Base-by-base conservation (phyloP, 345 rosid species). In the Mercurialis annua region DNA sequence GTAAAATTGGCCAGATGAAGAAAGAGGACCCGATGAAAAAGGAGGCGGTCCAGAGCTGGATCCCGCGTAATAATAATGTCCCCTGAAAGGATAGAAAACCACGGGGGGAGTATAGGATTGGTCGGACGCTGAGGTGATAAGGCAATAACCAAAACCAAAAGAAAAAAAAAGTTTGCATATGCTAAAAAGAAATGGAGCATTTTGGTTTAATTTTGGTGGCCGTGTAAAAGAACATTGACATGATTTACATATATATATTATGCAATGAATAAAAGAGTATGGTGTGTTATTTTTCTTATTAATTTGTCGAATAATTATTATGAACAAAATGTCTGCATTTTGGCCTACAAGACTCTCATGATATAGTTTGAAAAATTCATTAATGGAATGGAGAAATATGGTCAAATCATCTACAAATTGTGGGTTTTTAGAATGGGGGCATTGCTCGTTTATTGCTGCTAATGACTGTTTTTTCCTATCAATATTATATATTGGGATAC, bases 61-160 rank as follows among this genome's bases (percentile, higher is more conserved):
- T n/a, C n/a, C n/a, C n/a, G n/a, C n/a, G n/a, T n/a, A n/a, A n/a
- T n/a, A n/a, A n/a, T n/a, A n/a, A n/a, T n/a, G n/a, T n/a, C n/a
- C n/a, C n/a, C n/a, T n/a, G n/a, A n/a, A n/a, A n/a, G n/a, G n/a
- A n/a, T n/a, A n/a, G n/a, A n/a, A n/a, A n/a, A n/a, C n/a, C n/a
- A n/a, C n/a, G n/a, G n/a, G n/a, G n/a, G n/a, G n/a, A n/a, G n/a
- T n/a, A n/a, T n/a, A n/a, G n/a, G n/a, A n/a, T n/a, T n/a, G n/a
- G n/a, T n/a, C n/a, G n/a, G n/a, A n/a, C n/a, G n/a, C n/a, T n/a
- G n/a, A n/a, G n/a, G n/a, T n/a, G n/a, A n/a, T n/a, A n/a, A n/a
- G n/a, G n/a, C n/a, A n/a, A 2, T 44, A 47, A 52, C 7, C 30
- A 63, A 27, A 51, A 78, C 17, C 36, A 76, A 24, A 12, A 64